phyloP scores from a whole-genome alignment of 116 monocot species.

The Trichopus zeylanicus region DNA sequence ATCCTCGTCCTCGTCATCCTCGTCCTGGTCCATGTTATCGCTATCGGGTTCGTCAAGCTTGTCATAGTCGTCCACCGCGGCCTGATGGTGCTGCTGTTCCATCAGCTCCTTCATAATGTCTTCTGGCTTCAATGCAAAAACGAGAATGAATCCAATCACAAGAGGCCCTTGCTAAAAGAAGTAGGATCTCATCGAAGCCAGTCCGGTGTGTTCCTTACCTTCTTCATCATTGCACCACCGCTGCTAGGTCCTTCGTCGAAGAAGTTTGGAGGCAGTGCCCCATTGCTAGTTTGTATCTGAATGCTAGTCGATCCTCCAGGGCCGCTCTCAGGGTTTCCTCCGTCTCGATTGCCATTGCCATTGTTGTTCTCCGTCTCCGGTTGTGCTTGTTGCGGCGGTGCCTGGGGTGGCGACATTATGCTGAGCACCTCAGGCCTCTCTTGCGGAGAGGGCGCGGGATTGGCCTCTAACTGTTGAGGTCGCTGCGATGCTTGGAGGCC shows the following conservation, averaged over 20 bases:
- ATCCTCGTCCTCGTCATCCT: conserved; percentile 44
- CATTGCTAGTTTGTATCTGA: conserved; percentile 18
- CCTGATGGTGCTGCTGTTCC: conserved; percentile 22
- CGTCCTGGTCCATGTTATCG: conserved; percentile 27
- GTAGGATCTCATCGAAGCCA: neutral
- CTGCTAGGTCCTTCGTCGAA: conserved; percentile 12
- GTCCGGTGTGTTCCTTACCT: conserved; percentile 19
- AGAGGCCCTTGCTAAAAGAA: neutral
- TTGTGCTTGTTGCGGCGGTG: conserved; percentile 6
- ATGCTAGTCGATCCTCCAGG: neutral
- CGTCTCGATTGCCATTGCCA: neutral
- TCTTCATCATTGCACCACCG: conserved; percentile 13
- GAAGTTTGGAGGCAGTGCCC: conserved; percentile 16
- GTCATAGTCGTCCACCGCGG: conserved; percentile 19
- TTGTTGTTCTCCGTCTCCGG: conserved; percentile 4
- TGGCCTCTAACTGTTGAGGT: conserved; percentile 7
- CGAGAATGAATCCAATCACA: conserved; percentile 10
- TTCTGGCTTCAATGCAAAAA: conserved; percentile 68
- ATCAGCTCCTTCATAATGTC: conserved; percentile 59
- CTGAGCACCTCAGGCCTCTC: conserved; percentile 5
- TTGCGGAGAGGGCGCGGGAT: conserved; percentile 9
- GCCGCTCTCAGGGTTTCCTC: neutral
- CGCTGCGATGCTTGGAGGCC: neutral
- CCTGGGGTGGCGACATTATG: conserved; percentile 11
- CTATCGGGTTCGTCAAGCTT: conserved; percentile 24